Percentiles rank a stretch among this genome's conserved stretches.
Evolutionary conservation across 176 grass and related monocot genomes (phyloP).

Genomic region (Rhipidocladum racemiflorum): DNA sequence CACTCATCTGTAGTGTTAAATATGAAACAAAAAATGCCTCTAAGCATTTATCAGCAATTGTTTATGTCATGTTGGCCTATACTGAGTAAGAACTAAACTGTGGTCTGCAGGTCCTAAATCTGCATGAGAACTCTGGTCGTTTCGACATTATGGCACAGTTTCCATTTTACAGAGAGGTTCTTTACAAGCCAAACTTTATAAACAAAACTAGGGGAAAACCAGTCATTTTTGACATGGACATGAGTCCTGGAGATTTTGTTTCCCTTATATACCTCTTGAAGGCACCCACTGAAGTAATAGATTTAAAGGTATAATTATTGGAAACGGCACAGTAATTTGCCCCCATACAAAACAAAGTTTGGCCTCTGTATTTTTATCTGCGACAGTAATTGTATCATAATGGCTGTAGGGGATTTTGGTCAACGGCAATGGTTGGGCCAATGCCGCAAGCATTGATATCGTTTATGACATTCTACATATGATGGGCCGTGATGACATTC

Average conservation of each 20-base stretch:
- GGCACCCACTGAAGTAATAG: conserved; percentile 58
- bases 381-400: conserved; percentile 1
- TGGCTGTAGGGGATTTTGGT: conserved; percentile 68
- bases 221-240: conserved; percentile 79
- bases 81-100: conserved; percentile 18
- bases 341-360: background rate
- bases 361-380: background rate
- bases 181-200: conserved; percentile 40
- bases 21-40: background rate
- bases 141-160: conserved; percentile 65
- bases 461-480: conserved; percentile 82
- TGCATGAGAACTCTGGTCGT: conserved; percentile 41
- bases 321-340: background rate
- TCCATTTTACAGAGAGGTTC: conserved; percentile 67
- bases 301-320: conserved; percentile 62
- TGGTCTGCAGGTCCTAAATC: conserved; percentile 61
- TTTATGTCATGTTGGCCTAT: background rate
- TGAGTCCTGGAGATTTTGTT: conserved; percentile 89
- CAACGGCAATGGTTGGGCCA: conserved; percentile 74
- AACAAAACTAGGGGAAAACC: conserved; percentile 41
- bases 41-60: conserved; percentile 1
- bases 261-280: conserved; percentile 90
- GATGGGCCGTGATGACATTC: conserved; percentile 95
- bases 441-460: conserved; percentile 72
- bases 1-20: conserved; percentile 7